Evolutionary conservation across 768 basidiomycete species (phyloP).

Genomic region (Mycena pura): DNA sequence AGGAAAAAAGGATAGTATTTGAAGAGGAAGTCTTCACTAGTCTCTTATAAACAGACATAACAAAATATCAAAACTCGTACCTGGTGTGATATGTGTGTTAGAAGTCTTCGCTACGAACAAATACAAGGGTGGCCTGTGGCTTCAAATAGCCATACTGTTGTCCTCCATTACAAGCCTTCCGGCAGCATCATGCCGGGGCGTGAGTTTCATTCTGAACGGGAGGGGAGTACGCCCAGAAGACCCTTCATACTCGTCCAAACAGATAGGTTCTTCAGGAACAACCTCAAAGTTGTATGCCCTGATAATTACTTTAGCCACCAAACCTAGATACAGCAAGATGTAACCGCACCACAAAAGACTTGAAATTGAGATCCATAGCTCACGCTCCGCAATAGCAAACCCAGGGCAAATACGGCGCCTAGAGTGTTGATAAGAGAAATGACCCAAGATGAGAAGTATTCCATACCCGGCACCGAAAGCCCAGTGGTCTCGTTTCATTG

Average conservation of each 20-base stretch:
- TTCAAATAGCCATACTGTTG: not conserved
- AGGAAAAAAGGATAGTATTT: too few species aligned
- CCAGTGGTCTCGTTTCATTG: slow-evolving; percentile 44
- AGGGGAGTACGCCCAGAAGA: slow-evolving; percentile 40
- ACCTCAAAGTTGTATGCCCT: slow-evolving; percentile 34
- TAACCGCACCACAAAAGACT: slow-evolving; percentile 37
- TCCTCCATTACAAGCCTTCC: slow-evolving; percentile 1
- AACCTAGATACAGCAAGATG: not conserved
- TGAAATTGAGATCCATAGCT: slow-evolving; percentile 43
- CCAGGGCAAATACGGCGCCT: slow-evolving; percentile 44
- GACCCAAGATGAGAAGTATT: not conserved
- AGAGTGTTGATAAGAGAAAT: not conserved
- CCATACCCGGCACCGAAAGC: slow-evolving; percentile 45
- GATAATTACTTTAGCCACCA: not conserved
- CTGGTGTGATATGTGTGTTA: too few species aligned
- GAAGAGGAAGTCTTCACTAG: too few species aligned
- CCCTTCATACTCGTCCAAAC: slow-evolving; percentile 46
- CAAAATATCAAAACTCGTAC: too few species aligned
- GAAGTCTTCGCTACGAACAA: too few species aligned
- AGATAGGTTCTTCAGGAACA: slow-evolving; percentile 41
- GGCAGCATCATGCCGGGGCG: not conserved
- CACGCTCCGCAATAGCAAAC: slow-evolving; percentile 41
- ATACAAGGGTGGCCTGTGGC: too few species aligned
- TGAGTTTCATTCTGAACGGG: slow-evolving; percentile 34
- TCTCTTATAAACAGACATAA: too few species aligned